Base-by-base conservation (phyloP, 306 rosid genomes). In the Lathyrus sativus region DNA sequence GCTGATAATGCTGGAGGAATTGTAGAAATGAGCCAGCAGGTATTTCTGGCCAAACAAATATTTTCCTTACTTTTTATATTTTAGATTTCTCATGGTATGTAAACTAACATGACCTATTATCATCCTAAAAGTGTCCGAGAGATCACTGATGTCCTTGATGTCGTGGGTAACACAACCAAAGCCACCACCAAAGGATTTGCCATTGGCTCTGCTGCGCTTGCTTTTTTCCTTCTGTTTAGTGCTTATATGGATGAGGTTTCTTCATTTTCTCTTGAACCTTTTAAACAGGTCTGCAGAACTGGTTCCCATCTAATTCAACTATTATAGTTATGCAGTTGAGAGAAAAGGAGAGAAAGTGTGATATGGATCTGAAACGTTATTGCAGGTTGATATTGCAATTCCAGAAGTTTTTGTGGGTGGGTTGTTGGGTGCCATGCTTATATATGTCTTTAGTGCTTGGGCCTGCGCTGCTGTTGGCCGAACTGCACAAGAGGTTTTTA, bases 1-100 rank as follows among this genome's bases (percentile, higher is more conserved):
- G 97, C 99, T 66, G 99, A 93, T 85, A 93, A 93, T 74, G 99
- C 99, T 17, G 97, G 99, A 74, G 99, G 99, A 78, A 93, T 93
- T 84, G 96, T 93, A 22, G 97, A 93, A 85, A 93, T 93, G 99
- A 93, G 99, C 79, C 97, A 88, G 82, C 96, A 88, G 97, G 99
- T 93, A 82, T 56, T 50, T 62, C 69, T 73, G 60, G 66, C 54
- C 45, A 68, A 65, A 58, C 65, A 68, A 53, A 61, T 53, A 29
- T 63, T 50, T 50, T 60, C 70, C 8, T 38, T 62, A 54, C 61
- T 19, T 24, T 67, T 66, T 66, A 41, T 67, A 71, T 76, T 45
- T 75, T 18, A 43, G n/a, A 29, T 76, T 67, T 79, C 61, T 50
- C 42, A 24, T 53, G 50, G 22, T 28, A 33, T 3, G 15, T 60